Percentiles rank a stretch among this genome's conserved stretches.
These are phyloP conservation scores for Puya raimondii DNA, from an alignment of 176 grass and related monocot genomes.

Conservation along the genomic window DNA sequence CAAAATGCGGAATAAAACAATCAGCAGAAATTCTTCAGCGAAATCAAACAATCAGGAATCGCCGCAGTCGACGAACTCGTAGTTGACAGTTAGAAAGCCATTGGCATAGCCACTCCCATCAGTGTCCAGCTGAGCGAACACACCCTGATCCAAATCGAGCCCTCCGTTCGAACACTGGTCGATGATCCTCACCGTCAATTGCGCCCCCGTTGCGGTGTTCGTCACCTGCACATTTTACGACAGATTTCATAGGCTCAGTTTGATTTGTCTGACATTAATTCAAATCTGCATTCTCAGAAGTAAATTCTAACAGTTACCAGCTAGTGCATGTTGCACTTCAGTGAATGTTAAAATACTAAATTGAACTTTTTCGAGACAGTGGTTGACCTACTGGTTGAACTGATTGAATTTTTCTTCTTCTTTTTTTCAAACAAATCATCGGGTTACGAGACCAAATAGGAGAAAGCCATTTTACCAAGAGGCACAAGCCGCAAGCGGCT, in stretches of 20 bases:
- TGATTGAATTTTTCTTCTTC: too few species aligned
- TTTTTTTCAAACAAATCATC: too few species aligned
- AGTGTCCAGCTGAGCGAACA: slow-evolving; percentile 59
- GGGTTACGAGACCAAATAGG: background rate
- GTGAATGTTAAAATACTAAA: too few species aligned
- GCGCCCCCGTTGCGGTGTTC: slow-evolving; percentile 25
- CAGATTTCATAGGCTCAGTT: too few species aligned
- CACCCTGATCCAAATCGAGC: slow-evolving; percentile 46
- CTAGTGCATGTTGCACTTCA: too few species aligned
- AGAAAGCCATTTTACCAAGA: slow-evolving; percentile 23
- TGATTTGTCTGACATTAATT: too few species aligned
- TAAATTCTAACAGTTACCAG: too few species aligned
- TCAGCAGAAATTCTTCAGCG: too few species aligned
- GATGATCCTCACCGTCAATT: slow-evolving; percentile 40
- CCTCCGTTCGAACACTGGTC: slow-evolving; percentile 70
- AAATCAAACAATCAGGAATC: background rate
- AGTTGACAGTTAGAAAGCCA: slow-evolving; percentile 44
- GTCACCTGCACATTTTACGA: slow-evolving; percentile 28
- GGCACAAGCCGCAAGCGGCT: slow-evolving; percentile 38
- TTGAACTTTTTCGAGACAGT: too few species aligned
- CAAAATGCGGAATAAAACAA: too few species aligned
- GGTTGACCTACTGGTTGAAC: too few species aligned
- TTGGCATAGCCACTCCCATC: slow-evolving; percentile 15
- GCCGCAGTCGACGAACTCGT: slow-evolving; percentile 38
- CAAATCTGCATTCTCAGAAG: too few species aligned